Conservation (phyloP, 495 filamentous ascomycete genomes). For the Hypoxylon fragiforme region DNA sequence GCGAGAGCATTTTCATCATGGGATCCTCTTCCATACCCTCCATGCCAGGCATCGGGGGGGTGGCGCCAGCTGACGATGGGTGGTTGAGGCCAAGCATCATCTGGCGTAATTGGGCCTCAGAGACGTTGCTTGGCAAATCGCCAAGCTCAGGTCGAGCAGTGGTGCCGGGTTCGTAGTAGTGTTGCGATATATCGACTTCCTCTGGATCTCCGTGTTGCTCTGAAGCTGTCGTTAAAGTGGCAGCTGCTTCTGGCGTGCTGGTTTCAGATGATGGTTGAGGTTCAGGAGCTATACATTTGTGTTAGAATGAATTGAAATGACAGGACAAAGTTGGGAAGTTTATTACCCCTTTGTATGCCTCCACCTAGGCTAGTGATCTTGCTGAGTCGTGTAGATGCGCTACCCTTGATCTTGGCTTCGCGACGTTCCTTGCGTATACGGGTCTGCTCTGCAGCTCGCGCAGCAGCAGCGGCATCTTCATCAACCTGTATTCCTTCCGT, state of each 20-base stretch:
- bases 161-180: conserved; percentile 56
- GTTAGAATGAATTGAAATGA: conserved; percentile 4
- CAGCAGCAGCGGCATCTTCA: conserved; percentile 56
- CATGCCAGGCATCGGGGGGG: conserved; percentile 18
- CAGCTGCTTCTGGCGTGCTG: conserved; percentile 3
- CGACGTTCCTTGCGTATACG: conserved; percentile 86
- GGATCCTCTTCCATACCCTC: conserved; percentile 37
- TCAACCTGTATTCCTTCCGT: conserved; percentile 26
- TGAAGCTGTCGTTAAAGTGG: conserved; percentile 15
- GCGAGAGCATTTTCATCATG: conserved; percentile 44
- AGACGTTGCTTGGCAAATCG: conserved; percentile 36
- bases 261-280: conserved; percentile 14
- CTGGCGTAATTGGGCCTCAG: conserved; percentile 49
- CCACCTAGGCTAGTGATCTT: conserved; percentile 82
- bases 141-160: conserved; percentile 36
- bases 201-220: conserved; percentile 62
- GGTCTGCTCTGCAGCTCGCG: conserved; percentile 74
- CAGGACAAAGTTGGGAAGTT: neutral
- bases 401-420: conserved; percentile 86
- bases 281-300: conserved; percentile 8
- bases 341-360: conserved; percentile 56
- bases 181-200: conserved; percentile 70
- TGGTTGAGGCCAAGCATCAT: conserved; percentile 46
- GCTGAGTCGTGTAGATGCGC: conserved; percentile 76
- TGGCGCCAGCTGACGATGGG: conserved; percentile 8